Percentiles rank a stretch among this genome's conserved stretches.
These are phyloP conservation scores for Harringtonia lauricola DNA, from an alignment of 2,329 filamentous ascomycete species.

Conservation along the genomic window DNA sequence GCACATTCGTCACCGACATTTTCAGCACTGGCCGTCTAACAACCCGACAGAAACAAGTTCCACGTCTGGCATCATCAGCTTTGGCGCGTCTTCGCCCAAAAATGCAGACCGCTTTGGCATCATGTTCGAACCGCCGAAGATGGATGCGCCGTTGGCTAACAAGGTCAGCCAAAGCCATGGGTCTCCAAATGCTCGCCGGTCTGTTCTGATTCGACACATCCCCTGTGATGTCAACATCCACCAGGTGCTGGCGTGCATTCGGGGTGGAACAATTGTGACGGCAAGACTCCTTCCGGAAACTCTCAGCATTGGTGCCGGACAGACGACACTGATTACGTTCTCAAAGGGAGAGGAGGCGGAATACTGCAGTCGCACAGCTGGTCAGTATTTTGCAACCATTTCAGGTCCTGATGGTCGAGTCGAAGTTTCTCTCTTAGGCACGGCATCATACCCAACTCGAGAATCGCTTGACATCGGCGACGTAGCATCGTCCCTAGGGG, in stretches of 20 bases:
- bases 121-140: conserved; percentile 4
- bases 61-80: conserved; percentile 4
- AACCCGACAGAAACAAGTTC: background rate
- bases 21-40: background rate
- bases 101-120: conserved; percentile 6
- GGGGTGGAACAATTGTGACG: conserved; percentile 6
- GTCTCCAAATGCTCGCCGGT: conserved; percentile 2
- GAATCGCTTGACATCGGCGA: background rate
- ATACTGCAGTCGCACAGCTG: background rate
- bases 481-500: background rate
- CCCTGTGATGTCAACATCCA: conserved; percentile 4
- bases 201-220: conserved; percentile 8
- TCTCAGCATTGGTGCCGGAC: background rate
- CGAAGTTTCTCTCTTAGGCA: conserved; percentile 1
- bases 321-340: conserved; percentile 9
- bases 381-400: background rate
- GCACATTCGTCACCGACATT: background rate
- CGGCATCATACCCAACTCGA: conserved; percentile 8
- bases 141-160: background rate
- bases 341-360: conserved; percentile 5
- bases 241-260: conserved; percentile 7
- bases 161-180: background rate
- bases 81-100: conserved; percentile 1
- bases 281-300: conserved; percentile 3
- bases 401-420: background rate